These are phyloP conservation scores for Schrenkiella parvula DNA, from an alignment of 345 rosid genomes.

Conservation along the genomic window DNA sequence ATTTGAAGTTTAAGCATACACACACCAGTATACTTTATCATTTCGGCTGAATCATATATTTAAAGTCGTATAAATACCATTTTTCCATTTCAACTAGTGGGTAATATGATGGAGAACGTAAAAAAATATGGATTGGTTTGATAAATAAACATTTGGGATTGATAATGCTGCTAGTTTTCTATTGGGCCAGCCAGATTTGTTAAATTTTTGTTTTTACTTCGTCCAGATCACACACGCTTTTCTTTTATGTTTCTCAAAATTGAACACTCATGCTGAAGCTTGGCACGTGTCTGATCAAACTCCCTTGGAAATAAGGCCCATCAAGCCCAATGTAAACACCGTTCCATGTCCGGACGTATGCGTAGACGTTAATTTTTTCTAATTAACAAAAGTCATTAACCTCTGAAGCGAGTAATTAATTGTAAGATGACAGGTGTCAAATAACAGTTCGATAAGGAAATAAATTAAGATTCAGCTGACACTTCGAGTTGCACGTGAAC, in stretches of 20 bases:
- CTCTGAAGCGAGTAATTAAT: conserved; percentile 5
- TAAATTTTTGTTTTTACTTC: conserved; percentile 16
- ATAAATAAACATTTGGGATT: neutral
- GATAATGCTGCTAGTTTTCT: conserved; percentile 21
- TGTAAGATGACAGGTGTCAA: conserved; percentile 6
- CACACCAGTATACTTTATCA: neutral
- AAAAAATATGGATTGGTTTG: neutral
- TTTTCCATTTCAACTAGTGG: neutral
- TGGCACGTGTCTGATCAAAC: conserved; percentile 7
- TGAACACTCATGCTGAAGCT: conserved; percentile 6
- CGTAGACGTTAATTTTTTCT: neutral
- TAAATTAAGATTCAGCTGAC: conserved; percentile 13
- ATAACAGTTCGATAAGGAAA: neutral
- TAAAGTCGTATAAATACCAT: neutral
- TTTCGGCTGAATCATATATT: neutral
- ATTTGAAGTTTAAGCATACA: neutral
- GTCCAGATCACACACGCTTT: conserved; percentile 25
- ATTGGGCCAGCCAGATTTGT: conserved; percentile 29
- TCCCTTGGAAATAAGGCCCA: conserved; percentile 17
- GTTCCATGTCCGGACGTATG: conserved; percentile 7
- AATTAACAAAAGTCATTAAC: conserved; percentile 13
- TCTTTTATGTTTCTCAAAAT: conserved; percentile 4
- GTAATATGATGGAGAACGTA: neutral
- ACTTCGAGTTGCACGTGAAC: conserved; percentile 16
- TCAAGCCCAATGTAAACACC: conserved; percentile 22